Evolutionary conservation across 2,329 filamentous ascomycete species (phyloP).

Genomic region (Amylocarpus encephaloides): DNA sequence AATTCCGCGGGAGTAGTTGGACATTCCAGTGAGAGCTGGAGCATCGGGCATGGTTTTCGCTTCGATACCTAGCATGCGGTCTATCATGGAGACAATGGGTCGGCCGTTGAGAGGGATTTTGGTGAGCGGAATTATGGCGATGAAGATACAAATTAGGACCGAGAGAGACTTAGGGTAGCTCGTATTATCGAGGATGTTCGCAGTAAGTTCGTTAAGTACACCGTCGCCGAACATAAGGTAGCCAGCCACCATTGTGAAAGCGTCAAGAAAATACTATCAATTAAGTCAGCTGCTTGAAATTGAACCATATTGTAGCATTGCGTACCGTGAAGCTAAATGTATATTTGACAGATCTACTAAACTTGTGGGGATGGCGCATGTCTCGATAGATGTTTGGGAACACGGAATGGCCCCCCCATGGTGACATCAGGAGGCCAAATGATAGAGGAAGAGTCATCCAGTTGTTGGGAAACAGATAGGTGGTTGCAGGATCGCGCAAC

Average conservation of each 20-base stretch:
- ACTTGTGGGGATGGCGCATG: constrained; percentile 68
- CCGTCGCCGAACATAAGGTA: constrained; percentile 90
- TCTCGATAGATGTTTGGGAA: constrained; percentile 83
- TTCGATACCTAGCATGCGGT: constrained; percentile 68
- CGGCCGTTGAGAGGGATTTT: constrained; percentile 90
- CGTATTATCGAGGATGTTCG: constrained; percentile 70
- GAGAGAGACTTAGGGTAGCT: constrained; percentile 70
- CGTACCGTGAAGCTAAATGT: constrained; percentile 81
- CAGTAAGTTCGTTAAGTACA: constrained; percentile 84
- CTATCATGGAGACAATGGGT: constrained; percentile 78
- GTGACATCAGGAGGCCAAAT: constrained; percentile 83
- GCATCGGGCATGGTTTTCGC: constrained; percentile 37
- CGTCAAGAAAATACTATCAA: constrained; percentile 66
- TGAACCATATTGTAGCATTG: constrained; percentile 31
- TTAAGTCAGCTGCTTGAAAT: not conserved
- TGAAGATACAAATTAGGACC: constrained; percentile 76
- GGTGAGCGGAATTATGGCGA: constrained; percentile 88
- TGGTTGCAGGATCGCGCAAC: constrained; percentile 69
- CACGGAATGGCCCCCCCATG: constrained; percentile 58
- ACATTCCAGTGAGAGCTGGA: constrained; percentile 45
- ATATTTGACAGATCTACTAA: constrained; percentile 62
- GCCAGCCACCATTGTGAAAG: constrained; percentile 74
- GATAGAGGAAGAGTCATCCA: constrained; percentile 81
- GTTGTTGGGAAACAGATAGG: constrained; percentile 76
- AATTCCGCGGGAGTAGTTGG: constrained; percentile 49